Conservation (phyloP, 148 eudicot species). For the Fagopyrum tataricum region DNA sequence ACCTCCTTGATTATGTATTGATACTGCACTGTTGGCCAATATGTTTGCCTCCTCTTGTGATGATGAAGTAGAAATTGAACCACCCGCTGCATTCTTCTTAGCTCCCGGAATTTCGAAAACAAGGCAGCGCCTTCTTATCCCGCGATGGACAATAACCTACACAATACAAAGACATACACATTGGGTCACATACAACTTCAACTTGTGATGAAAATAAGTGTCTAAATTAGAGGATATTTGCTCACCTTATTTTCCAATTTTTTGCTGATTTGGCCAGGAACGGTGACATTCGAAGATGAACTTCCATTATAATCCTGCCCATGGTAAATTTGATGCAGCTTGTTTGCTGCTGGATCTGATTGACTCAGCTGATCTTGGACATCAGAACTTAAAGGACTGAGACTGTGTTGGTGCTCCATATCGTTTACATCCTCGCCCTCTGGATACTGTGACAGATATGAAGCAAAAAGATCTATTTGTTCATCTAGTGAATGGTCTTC, state of each 20-base stretch:
- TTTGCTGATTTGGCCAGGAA: conserved; percentile 25
- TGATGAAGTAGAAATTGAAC: conserved; percentile 28
- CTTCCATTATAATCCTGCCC: conserved; percentile 25
- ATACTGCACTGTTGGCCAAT: conserved; percentile 23
- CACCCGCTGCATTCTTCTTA: conserved; percentile 40
- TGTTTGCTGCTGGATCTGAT: conserved; percentile 4
- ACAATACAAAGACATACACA: conserved; percentile 1
- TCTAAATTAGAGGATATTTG: background rate
- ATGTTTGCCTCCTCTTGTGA: conserved; percentile 29
- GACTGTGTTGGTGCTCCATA: conserved; percentile 19
- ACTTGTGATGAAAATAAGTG: background rate
- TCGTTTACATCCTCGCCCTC: conserved; percentile 18
- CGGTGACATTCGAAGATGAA: conserved; percentile 26
- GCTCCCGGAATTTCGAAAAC: conserved; percentile 70
- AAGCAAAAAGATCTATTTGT: conserved; percentile 30
- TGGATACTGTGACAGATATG: conserved; percentile 27
- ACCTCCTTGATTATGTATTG: conserved; percentile 24
- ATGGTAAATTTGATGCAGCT: conserved; percentile 32
- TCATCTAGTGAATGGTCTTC: conserved; percentile 40
- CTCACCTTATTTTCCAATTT: conserved; percentile 59
- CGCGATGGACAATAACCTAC: conserved; percentile 56
- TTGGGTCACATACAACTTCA: background rate
- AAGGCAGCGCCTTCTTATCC: conserved; percentile 81
- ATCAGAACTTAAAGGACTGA: conserved; percentile 17
- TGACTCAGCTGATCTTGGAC: conserved; percentile 23